Evolutionary conservation across 306 rosid species (phyloP).

Genomic region (Geum urbanum): DNA sequence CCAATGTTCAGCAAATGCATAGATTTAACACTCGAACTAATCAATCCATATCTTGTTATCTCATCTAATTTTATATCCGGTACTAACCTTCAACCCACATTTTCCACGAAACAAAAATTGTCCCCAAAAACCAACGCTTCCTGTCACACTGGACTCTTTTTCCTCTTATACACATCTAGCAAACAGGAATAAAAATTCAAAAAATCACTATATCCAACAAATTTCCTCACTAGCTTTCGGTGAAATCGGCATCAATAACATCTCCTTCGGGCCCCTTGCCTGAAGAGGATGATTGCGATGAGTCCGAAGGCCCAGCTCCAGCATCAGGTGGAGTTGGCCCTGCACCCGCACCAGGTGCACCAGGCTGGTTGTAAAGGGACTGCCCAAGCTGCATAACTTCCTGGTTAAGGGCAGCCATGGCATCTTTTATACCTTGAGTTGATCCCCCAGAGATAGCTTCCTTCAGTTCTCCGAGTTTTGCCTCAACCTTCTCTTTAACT

Average conservation of each 20-base stretch:
- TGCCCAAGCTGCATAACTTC: constrained; percentile 95
- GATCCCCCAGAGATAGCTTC: constrained; percentile 75
- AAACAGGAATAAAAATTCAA: not conserved
- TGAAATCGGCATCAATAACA: constrained; percentile 87
- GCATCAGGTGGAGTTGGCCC: constrained; percentile 53
- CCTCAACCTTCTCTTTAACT: constrained; percentile 91
- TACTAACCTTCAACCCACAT: not conserved
- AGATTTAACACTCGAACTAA: not conserved
- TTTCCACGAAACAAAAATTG: not conserved
- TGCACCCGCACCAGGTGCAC: constrained; percentile 38
- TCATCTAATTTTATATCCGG: not conserved
- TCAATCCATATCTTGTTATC: not conserved
- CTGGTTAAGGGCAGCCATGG: constrained; percentile 89
- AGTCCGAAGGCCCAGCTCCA: constrained; percentile 62
- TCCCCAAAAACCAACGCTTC: not conserved
- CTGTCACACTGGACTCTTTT: not conserved
- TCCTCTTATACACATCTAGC: not conserved
- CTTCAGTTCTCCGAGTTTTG: constrained; percentile 72
- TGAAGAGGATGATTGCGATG: constrained; percentile 35
- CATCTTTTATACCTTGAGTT: constrained; percentile 71
- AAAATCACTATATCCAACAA: not conserved
- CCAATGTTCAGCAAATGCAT: not conserved
- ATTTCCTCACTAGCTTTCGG: constrained; percentile 55
- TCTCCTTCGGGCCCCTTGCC: constrained; percentile 71
- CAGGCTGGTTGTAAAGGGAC: constrained; percentile 85